phyloP scores from a whole-genome alignment of 345 rosid species.

The Atalantia buxifolia region DNA sequence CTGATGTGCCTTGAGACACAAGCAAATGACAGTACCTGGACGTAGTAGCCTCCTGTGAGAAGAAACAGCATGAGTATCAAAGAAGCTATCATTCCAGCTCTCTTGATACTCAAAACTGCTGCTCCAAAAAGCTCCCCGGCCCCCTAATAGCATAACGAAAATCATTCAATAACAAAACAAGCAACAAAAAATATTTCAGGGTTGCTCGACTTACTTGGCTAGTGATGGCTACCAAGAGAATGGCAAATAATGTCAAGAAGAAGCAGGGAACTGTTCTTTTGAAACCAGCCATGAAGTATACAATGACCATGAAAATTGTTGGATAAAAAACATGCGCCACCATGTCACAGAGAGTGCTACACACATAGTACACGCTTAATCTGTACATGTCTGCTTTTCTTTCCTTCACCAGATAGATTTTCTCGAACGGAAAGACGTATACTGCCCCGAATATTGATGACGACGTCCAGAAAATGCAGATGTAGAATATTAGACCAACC shows the following conservation, averaged over 20 bases:
- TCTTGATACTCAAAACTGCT: slow-evolving; percentile 76
- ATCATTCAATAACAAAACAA: not conserved
- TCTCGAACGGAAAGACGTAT: slow-evolving; percentile 92
- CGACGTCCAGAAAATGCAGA: slow-evolving; percentile 97
- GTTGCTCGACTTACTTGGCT: slow-evolving; percentile 65
- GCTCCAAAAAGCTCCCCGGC: slow-evolving; percentile 95
- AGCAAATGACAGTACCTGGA: slow-evolving; percentile 51
- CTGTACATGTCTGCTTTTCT: slow-evolving; percentile 97
- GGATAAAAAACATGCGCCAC: slow-evolving; percentile 89
- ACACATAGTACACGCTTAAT: slow-evolving; percentile 77
- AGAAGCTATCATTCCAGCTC: slow-evolving; percentile 92
- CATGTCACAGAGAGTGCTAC: slow-evolving; percentile 97
- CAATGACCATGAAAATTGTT: slow-evolving; percentile 69
- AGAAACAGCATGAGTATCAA: slow-evolving; percentile 81
- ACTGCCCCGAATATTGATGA: slow-evolving; percentile 92
- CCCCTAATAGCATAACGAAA: slow-evolving; percentile 37
- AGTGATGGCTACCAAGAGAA: slow-evolving; percentile 69
- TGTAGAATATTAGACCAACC: slow-evolving; percentile 93
- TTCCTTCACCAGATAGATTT: slow-evolving; percentile 84
- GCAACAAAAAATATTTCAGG: not conserved
- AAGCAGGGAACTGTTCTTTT: slow-evolving; percentile 86
- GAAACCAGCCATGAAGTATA: slow-evolving; percentile 97
- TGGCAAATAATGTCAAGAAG: slow-evolving; percentile 62
- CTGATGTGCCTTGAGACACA: not conserved
- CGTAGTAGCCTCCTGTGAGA: slow-evolving; percentile 96